Evolutionary conservation across 495 filamentous ascomycete genomes (phyloP), one percentile per base, ranked within the genome.

Genomic region (Trichoderma virens): DNA sequence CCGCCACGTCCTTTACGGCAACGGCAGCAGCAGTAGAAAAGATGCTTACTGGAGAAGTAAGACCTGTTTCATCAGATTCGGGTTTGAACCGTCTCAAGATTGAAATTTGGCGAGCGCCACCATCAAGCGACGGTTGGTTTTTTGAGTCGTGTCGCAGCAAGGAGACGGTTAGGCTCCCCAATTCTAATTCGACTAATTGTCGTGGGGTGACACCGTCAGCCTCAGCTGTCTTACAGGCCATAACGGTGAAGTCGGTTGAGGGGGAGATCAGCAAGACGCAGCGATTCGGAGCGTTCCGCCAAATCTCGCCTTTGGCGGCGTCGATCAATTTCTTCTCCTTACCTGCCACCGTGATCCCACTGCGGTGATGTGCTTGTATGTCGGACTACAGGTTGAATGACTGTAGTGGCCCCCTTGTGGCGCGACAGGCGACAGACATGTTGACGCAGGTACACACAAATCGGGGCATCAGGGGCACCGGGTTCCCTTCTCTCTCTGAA

Each of bases 211-310:
- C 23, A n/a, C 51, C 11, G 45, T 56, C 51, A 56, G 25, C 51
- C 27, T 56, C 25, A 14, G 11, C 13, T 56, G 27, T 30, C 25
- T 25, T 47, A 47, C n/a, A n/a, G n/a, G n/a, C n/a, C n/a, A 41
- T 41, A 56, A 30, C 51, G 51, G 51, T 28, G 51, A 30, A 27
- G 51, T 28, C 30, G 51, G 2, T 13, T 56, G 51, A 9, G 51
- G n/a, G n/a, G n/a, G n/a, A 16, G 51, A 56, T 56, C 51, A 56
- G 51, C 51, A 56, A 56, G 51, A 56, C 51, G 51, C 51, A 30
- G 51, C 51, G 51, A 56, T 56, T 56, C 51, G 51, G 51, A 30
- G 51, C 51, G 27, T 56, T 56, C 51, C 51, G 51, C 51, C 51
- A 56, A 56, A 56, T 56, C 23, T 56, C 25, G 27, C 25, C 51